A percentile compares a stretch with the other conserved stretches of the same genome.
Evolutionary conservation across 805 yeast species (phyloP).

Genomic region (Limtongia smithiae): DNA sequence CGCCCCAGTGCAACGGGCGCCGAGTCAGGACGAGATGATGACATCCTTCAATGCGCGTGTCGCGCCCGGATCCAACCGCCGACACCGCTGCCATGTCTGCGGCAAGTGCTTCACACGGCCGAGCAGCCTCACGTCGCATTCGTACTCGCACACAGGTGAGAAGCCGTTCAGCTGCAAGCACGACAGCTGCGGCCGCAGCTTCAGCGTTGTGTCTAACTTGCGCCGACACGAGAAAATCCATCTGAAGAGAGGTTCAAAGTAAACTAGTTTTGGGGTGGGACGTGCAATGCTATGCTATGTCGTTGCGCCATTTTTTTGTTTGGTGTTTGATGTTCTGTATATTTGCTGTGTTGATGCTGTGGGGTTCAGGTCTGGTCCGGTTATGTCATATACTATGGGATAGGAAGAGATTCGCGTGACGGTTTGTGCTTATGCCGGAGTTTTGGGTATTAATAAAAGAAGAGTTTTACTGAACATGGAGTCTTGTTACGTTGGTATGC

Average conservation of each 20-base stretch:
- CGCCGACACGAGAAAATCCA: constrained; percentile 74
- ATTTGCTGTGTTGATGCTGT: constrained; percentile 1
- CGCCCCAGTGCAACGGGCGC: constrained; percentile 5
- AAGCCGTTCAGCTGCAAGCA: constrained; percentile 64
- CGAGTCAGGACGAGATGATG: constrained; percentile 13
- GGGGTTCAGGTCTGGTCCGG: too few species aligned
- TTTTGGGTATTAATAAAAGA: too few species aligned
- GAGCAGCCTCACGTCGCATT: constrained; percentile 74
- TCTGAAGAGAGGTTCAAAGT: background rate
- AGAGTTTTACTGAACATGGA: too few species aligned
- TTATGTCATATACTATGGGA: too few species aligned
- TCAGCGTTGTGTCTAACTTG: constrained; percentile 76
- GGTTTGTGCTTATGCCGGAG: too few species aligned
- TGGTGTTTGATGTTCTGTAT: background rate
- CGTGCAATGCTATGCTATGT: background rate
- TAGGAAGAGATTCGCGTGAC: too few species aligned
- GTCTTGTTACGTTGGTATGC: too few species aligned
- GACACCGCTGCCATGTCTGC: constrained; percentile 48
- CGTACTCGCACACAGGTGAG: constrained; percentile 75
- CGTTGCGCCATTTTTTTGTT: background rate
- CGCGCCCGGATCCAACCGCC: constrained; percentile 24
- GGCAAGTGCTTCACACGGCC: constrained; percentile 79
- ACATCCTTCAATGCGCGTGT: constrained; percentile 27
- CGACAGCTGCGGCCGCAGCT: constrained; percentile 62
- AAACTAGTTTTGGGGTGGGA: background rate